These are phyloP conservation scores for Cokeromyces recurvatus DNA, from an alignment of 371 early-diverging fungal species.

Conservation along the genomic window DNA sequence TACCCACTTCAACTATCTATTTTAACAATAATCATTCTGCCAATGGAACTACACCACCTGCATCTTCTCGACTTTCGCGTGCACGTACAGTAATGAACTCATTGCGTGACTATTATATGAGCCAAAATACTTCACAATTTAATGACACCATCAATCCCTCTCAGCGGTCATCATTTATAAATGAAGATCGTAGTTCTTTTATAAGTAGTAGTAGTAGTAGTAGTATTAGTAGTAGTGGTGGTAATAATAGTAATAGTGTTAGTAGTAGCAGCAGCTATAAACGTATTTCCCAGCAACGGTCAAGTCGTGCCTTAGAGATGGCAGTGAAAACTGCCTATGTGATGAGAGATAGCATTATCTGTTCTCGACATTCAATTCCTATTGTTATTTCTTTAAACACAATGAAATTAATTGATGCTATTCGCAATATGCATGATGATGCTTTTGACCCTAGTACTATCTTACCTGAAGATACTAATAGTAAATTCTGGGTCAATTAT, in stretches of 20 bases:
- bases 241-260: too few species aligned
- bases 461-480: constrained; percentile 32
- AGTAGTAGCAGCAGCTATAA: too few species aligned
- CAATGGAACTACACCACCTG: background rate
- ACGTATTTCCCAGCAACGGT: too few species aligned
- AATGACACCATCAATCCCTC: background rate
- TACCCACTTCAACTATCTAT: constrained; percentile 24
- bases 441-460: constrained; percentile 24
- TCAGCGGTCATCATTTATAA: too few species aligned
- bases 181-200: too few species aligned
- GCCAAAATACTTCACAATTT: background rate
- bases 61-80: constrained; percentile 22
- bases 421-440: constrained; percentile 1
- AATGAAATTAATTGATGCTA: background rate
- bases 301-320: too few species aligned
- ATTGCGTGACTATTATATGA: constrained; percentile 16
- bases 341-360: constrained; percentile 22
- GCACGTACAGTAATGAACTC: constrained; percentile 48
- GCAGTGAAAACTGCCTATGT: constrained; percentile 26
- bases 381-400: background rate
- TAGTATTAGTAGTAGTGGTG: constrained; percentile 25
- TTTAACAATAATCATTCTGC: constrained; percentile 10
- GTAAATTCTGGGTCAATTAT: constrained; percentile 39
- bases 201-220: constrained; percentile 24
- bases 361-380: background rate